These are phyloP conservation scores for Trichophyton verrucosum DNA, from an alignment of 2,329 filamentous ascomycete species.

Conservation along the genomic window DNA sequence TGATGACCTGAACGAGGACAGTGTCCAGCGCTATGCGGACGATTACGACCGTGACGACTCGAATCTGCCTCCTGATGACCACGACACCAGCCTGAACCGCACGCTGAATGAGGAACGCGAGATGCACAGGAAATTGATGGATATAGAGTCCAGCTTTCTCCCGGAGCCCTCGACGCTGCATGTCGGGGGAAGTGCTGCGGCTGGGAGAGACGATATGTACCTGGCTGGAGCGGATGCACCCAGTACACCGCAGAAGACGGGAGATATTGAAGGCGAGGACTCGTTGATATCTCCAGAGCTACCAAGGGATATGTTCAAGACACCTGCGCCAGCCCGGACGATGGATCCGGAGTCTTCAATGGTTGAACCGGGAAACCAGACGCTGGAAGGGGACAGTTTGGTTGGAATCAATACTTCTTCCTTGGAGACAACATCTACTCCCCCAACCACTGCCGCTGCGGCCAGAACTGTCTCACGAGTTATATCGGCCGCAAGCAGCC, in stretches of 20 bases:
- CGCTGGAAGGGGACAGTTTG: conserved; percentile 6
- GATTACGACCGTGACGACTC: conserved; percentile 19
- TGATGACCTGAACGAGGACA: conserved; percentile 10
- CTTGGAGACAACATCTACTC: conserved; percentile 33
- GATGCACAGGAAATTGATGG: conserved; percentile 48
- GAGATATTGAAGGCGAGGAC: conserved; percentile 8
- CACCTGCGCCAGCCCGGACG: conserved; percentile 16
- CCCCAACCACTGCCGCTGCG: conserved; percentile 34
- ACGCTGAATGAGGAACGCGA: conserved; percentile 43
- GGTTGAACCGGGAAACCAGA: conserved; percentile 10
- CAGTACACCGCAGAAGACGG: conserved; percentile 8
- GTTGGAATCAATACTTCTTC: conserved; percentile 22
- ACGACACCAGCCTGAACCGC: conserved; percentile 20
- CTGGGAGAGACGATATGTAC: conserved; percentile 34
- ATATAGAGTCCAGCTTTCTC: conserved; percentile 52
- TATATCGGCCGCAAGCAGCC: conserved; percentile 20
- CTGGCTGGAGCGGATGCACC: conserved; percentile 27
- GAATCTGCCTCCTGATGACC: conserved; percentile 10
- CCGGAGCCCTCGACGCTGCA: conserved; percentile 41
- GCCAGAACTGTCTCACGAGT: conserved; percentile 30
- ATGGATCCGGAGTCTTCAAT: conserved; percentile 5
- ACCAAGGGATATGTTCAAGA: conserved; percentile 20
- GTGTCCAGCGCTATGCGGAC: conserved; percentile 14
- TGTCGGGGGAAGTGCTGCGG: conserved; percentile 17
- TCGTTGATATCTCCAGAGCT: conserved; percentile 15